Base-by-base conservation (phyloP, 2,329 filamentous ascomycete genomes). In the Fusarium sp. region DNA sequence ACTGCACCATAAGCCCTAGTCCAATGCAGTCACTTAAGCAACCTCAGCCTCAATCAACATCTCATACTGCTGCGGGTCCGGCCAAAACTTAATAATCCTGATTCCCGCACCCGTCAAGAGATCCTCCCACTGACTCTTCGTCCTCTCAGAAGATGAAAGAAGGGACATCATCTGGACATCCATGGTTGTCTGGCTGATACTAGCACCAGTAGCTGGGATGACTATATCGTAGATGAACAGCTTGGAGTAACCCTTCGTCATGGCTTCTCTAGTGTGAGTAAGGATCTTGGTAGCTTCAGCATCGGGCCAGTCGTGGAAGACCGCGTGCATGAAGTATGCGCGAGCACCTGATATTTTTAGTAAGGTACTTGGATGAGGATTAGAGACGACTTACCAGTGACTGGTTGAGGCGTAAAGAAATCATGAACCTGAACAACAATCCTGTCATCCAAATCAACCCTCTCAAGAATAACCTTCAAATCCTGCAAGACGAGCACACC, bases 231-330 rank as follows among this genome's bases (percentile, higher is more conserved):
- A 67, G 3, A 75, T 26, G 9, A 74, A 68, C 0, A 75, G 59
- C 28, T 71, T 74, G 0, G 72, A 75, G 21, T 80, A 81, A 0
- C 65, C 69, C 19, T 59, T 58, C 1, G 54, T 26, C 72, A 75
- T 75, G 0, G 69, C 72, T 2, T 69, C 58, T 4, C 30, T 58
- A 0, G 67, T 69, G 13, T 74, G 62, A 0, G 50, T 28, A 2
- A 79, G 70, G 2, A 84, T 81, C 6, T 65, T 56, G 0, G 66
- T 65, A 3, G 75, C 69, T 18, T 82, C 71, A 3, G 74, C 74
- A n/a, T 85, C 79, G 0, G 82, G 77, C 83, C 83, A 86, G 74
- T 85, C 83, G 64, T 86, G 84, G 8, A 86, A 73, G 31, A 86
- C 83, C 42, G 79, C 77, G 28, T 83, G 82, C 63, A 86, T 77